These are phyloP conservation scores for Arthrobotrys sphaeroides DNA, from an alignment of 2,329 filamentous ascomycete genomes.

Conservation along the genomic window DNA sequence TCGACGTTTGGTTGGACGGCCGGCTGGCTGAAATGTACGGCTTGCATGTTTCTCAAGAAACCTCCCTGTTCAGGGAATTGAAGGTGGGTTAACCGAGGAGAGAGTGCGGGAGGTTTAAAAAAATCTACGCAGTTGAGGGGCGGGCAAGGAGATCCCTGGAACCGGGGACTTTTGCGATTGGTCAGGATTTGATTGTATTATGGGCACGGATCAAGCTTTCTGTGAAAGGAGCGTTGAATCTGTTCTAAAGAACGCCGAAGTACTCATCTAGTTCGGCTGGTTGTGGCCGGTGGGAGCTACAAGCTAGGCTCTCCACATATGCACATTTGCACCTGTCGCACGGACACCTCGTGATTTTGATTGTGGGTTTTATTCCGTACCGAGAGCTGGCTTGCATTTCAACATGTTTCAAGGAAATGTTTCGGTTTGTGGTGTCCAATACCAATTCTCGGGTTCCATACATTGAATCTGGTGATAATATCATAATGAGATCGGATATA, in stretches of 20 bases:
- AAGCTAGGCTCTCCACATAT: conserved; percentile 5
- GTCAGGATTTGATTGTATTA: not conserved
- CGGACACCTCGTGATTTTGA: not conserved
- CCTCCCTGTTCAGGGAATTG: conserved; percentile 10
- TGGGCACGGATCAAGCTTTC: not conserved
- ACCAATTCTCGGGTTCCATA: not conserved
- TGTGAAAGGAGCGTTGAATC: no score
- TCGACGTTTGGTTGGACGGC: not conserved
- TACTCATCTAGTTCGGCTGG: not conserved
- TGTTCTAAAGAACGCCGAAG: conserved; percentile 31
- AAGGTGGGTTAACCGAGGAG: not conserved
- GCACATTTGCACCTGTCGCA: not conserved
- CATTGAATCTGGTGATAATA: not conserved
- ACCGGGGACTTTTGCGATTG: conserved; percentile 42
- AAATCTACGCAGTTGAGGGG: conserved; percentile 31
- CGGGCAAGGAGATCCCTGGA: not conserved
- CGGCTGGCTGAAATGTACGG: not conserved
- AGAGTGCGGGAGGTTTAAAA: conserved; percentile 13
- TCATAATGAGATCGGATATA: not conserved
- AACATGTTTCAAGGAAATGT: conserved; percentile 21
- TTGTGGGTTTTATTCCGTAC: conserved; percentile 25
- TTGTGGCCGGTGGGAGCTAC: no score
- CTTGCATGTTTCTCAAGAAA: conserved; percentile 44
- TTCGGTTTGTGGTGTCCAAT: no score
- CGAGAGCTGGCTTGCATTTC: no score